Base-by-base conservation (phyloP, 148 eudicot genomes). In the Rhododendron mucronatum region DNA sequence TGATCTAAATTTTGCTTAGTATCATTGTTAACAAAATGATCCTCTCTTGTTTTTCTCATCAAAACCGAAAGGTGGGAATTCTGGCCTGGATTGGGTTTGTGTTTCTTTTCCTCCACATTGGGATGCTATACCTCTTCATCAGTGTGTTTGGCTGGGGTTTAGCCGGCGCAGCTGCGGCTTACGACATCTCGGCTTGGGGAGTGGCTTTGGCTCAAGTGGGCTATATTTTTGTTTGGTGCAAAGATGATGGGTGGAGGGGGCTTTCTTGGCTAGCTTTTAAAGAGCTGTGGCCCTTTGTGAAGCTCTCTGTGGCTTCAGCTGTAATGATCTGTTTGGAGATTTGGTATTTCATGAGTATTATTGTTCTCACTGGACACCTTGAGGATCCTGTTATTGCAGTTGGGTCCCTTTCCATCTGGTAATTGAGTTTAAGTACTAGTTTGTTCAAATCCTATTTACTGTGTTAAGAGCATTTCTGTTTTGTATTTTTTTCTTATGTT, bases 281-380 rank as follows among this genome's bases (percentile, higher is more conserved):
- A 76, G 98, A 94, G 7, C 87, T 96, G 51, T 96, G 98, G 96
- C 91, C 91, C 1, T 96, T 96, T 85, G 86, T 91, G 16, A 95
- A 81, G 87, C 94, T 96, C 4, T 94, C 97, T 4, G 84, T 95
- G 78, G 96, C 97, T 73, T 96, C 99, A 20, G 99, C 99, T 77
- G 89, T 95, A 4, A 96, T 96, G 99, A 93, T 96, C 87, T 96
- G 99, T 80, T 78, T 96, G 74, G 99, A 96, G 91, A 91, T 96
- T 61, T 96, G 99, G 99, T 96, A 96, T 80, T 96, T 96, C 39
- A 95, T 96, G 99, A 96, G 93, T 83, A 96, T 96, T 9, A 95
- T 95, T 86, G 96, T 96, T 69, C 97, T 96, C 80, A 96, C 99
- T 23, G 99, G 99, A n/a, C 99, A 96, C 88, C 98, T 96, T 80